Evolutionary conservation across 2,329 filamentous ascomycete genomes (phyloP).

Genomic region (Aspergillus arachidicola): DNA sequence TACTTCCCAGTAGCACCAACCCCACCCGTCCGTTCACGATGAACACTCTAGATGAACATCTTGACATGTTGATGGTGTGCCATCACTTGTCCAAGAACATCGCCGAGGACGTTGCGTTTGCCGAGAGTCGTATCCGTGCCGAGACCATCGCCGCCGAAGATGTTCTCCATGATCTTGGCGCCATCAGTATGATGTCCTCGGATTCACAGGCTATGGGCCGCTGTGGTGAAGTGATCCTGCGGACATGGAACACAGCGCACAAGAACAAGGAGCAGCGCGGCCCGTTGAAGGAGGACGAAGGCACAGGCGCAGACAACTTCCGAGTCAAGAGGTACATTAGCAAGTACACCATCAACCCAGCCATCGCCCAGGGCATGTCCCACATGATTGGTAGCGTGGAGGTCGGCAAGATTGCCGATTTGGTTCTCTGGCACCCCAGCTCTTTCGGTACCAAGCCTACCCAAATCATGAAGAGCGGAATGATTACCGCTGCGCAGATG

Average conservation of each 20-base stretch:
- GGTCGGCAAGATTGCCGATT: conserved; percentile 84
- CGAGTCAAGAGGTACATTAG: conserved; percentile 88
- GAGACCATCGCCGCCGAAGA: conserved; percentile 98
- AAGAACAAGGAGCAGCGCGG: conserved; percentile 93
- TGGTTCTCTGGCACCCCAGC: conserved; percentile 82
- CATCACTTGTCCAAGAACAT: conserved; percentile 92
- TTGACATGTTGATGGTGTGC: conserved; percentile 98
- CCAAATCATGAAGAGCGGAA: conserved; percentile 81
- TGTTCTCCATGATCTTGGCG: conserved; percentile 89
- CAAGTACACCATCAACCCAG: conserved; percentile 96
- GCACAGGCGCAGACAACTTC: conserved; percentile 82
- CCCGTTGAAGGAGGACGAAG: conserved; percentile 73
- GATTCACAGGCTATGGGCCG: conserved; percentile 97
- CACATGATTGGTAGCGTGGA: conserved; percentile 87
- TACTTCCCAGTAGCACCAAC: conserved; percentile 88
- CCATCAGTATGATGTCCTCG: conserved; percentile 96
- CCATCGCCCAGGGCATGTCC: conserved; percentile 84
- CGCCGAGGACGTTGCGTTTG: conserved; percentile 93
- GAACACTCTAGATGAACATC: conserved; percentile 93
- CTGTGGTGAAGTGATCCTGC: conserved; percentile 87
- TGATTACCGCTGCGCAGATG: conserved; percentile 84
- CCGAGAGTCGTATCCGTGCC: conserved; percentile 88
- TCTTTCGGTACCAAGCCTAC: conserved; percentile 87
- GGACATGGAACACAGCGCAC: conserved; percentile 96
- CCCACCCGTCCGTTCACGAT: conserved; percentile 86